Evolutionary conservation across 495 filamentous ascomycete genomes (phyloP).

Genomic region (Chaetomium tenue): DNA sequence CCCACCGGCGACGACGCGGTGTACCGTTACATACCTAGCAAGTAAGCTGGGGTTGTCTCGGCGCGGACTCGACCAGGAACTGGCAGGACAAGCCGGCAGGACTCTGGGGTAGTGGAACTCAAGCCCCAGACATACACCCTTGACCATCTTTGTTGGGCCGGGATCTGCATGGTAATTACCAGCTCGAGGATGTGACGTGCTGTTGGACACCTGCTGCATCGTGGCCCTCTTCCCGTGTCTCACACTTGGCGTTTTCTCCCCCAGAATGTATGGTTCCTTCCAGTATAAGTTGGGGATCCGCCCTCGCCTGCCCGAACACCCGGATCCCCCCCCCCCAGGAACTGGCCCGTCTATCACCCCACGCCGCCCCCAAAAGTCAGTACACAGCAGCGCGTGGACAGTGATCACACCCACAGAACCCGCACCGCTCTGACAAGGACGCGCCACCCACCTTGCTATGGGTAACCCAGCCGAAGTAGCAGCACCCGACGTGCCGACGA

Average conservation of each 20-base stretch:
- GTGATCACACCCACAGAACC: not conserved
- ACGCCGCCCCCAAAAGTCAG: no score
- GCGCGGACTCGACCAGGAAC: not conserved
- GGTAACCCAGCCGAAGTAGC: conserved; percentile 32
- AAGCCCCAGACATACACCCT: conserved; percentile 2
- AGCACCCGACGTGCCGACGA: conserved; percentile 29
- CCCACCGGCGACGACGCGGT: no score
- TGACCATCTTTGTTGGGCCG: not conserved
- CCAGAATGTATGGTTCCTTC: not conserved
- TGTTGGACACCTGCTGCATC: conserved; percentile 16
- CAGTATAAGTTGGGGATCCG: conserved; percentile 22
- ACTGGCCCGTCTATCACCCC: no score
- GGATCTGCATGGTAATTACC: conserved; percentile 26
- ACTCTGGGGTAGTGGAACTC: conserved; percentile 13
- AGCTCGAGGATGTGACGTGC: conserved; percentile 18
- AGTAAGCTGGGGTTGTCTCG: conserved; percentile 2
- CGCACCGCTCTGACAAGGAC: not conserved
- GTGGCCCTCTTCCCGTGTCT: conserved; percentile 14
- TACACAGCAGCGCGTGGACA: no score
- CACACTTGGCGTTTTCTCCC: not conserved
- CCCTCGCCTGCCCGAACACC: not conserved
- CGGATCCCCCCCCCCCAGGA: no score
- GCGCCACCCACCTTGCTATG: conserved; percentile 19
- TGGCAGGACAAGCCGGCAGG: not conserved
- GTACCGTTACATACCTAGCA: no score